Base-by-base conservation (phyloP, 2,329 filamentous ascomycete genomes). In the Neopestalotiopsis rosae region DNA sequence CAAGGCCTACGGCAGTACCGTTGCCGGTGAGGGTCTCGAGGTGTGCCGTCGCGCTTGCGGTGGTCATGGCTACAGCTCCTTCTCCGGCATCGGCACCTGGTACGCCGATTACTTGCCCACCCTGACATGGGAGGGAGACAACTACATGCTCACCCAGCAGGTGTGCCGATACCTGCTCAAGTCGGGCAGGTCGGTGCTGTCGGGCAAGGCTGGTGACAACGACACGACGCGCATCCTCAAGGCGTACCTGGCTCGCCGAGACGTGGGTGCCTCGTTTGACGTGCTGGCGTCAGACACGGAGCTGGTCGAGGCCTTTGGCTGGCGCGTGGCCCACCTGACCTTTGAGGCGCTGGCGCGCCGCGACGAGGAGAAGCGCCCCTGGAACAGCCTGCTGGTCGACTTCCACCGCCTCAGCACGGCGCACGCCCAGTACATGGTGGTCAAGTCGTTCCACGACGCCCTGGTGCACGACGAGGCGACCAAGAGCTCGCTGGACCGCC, bases 131-230 rank as follows among this genome's bases (percentile, higher is more conserved):
- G 92, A 94, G 78, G 92, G 92, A 59, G 92, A 94, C 82, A 94
- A 93, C 83, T 94, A 92, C 83, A 94, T 94, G 92, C 84, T 94
- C 69, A 93, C 91, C 10, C 92, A 94, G 79, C 92, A 94, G 81
- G 92, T 94, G 2, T 90, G 91, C 2, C 88, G 91, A 69, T 94
- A 94, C 75, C 87, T 94, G 61, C 86, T 94, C 72, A 94, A 94
- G 85, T 89, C 91, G 3, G 92, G 91, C 0, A 90, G 92, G 57
- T 86, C 88, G 1, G 92, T 94, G 0, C 81, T 93, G n/a, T 83
- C 86, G 14, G 89, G 89, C 72, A 88, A 90, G 70, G 85, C 88
- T 3, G n/a, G 69, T 32, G 65, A 85, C 72, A 93, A 93, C 76
- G 91, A 93, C 80, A 93, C 91, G 3, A 89, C 89, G 3, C 84